Evolutionary conservation across 495 filamentous ascomycete species (phyloP).

Genomic region (Entonaema liquescens): DNA sequence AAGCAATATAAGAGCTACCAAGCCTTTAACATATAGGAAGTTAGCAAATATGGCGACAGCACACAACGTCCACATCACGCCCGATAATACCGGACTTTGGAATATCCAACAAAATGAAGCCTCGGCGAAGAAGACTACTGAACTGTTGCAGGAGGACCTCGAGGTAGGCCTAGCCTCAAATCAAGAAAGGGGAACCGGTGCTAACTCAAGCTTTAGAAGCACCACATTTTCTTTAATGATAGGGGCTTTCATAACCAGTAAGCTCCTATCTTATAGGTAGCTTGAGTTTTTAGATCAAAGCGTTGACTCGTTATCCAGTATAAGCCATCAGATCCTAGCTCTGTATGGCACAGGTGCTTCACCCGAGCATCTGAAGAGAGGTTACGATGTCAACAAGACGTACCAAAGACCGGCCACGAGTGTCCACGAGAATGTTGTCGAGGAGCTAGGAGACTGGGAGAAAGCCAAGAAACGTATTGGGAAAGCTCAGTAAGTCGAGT

Average conservation of each 20-base stretch:
- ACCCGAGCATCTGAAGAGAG: constrained; percentile 61
- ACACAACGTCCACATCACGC: constrained; percentile 65
- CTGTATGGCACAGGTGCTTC: constrained; percentile 77
- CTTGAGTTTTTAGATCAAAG: neutral
- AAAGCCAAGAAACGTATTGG: constrained; percentile 61
- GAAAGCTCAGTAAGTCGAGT: constrained; percentile 48
- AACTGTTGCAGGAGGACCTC: constrained; percentile 78
- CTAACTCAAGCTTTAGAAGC: constrained; percentile 48
- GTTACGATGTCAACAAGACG: constrained; percentile 64
- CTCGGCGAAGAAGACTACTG: constrained; percentile 65
- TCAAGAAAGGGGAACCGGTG: neutral
- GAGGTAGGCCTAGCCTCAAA: constrained; percentile 48
- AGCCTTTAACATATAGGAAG: neutral
- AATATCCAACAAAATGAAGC: constrained; percentile 62
- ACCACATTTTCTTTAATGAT: constrained; percentile 82
- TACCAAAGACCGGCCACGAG: constrained; percentile 67
- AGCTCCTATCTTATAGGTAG: neutral
- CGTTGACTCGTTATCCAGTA: constrained; percentile 53
- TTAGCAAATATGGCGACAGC: constrained; percentile 68
- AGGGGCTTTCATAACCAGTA: constrained; percentile 72
- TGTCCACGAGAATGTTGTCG: constrained; percentile 53
- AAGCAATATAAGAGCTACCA: constrained; percentile 11
- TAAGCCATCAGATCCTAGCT: constrained; percentile 78
- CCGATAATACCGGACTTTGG: constrained; percentile 67
- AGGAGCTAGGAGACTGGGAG: constrained; percentile 61